These are phyloP conservation scores for Diospyros lotus DNA, from an alignment of 148 eudicot genomes.

Conservation along the genomic window DNA sequence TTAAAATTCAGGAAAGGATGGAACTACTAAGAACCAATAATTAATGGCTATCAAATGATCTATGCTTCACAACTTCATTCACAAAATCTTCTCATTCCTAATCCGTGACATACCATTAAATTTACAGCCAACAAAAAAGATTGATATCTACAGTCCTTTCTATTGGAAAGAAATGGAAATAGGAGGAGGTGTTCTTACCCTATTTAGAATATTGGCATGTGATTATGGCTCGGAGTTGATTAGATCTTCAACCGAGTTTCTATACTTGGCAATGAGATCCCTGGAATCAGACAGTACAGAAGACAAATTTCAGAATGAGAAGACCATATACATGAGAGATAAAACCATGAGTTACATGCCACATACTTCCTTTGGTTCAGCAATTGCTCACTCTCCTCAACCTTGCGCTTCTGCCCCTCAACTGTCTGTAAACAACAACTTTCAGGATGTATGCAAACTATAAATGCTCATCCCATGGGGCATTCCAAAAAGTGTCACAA, in stretches of 20 bases:
- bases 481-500: background rate
- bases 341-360: conserved; percentile 1
- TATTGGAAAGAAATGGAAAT: no score
- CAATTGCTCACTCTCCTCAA: conserved; percentile 68
- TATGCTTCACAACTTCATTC: background rate
- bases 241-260: conserved; percentile 58
- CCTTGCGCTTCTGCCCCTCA: conserved; percentile 70
- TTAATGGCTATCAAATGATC: background rate
- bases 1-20: background rate
- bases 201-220: background rate
- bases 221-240: conserved; percentile 42
- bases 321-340: background rate
- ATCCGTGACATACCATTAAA: background rate
- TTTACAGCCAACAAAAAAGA: background rate
- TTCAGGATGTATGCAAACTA: conserved; percentile 6
- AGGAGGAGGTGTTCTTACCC: conserved; percentile 6
- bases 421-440: conserved; percentile 50
- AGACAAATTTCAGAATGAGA: background rate
- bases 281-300: conserved; percentile 26
- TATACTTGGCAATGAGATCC: conserved; percentile 57
- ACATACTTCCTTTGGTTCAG: conserved; percentile 69
- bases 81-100: background rate
- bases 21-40: background rate
- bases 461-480: background rate
- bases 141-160: background rate